phyloP scores from a whole-genome alignment of 2,329 filamentous ascomycete genomes.

The Calycina herbarum region DNA sequence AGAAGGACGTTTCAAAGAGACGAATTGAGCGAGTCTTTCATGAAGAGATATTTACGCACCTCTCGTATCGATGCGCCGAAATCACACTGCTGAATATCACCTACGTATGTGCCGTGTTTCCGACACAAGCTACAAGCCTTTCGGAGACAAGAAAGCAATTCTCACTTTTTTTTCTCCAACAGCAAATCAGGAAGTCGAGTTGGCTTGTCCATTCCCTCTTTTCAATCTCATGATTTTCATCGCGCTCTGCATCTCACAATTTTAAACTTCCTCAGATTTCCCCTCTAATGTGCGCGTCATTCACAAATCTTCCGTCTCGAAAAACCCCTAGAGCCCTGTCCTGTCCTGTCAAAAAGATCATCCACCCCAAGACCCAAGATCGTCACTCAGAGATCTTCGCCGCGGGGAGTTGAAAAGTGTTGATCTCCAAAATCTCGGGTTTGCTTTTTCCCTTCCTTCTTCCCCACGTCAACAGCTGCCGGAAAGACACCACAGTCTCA shows the following conservation, averaged over 20 bases:
- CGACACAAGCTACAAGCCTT: neutral
- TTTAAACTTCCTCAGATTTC: no score
- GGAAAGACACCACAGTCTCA: neutral
- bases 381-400: no score
- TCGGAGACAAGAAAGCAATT: neutral
- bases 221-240: no score
- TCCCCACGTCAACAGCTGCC: neutral
- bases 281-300: no score
- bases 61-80: neutral
- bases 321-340: no score
- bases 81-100: neutral
- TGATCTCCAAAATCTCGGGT: neutral
- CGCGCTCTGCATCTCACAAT: no score
- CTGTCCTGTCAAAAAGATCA: no score
- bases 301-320: no score
- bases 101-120: neutral
- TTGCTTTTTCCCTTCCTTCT: neutral
- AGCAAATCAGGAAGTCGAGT: no score
- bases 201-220: no score
- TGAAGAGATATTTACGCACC: conserved; percentile 2
- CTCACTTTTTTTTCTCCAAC: no score
- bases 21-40: neutral
- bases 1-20: neutral
- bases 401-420: neutral
- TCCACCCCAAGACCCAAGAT: no score